These are phyloP conservation scores for Huntiella bhutanensis DNA, from an alignment of 2,329 filamentous ascomycete genomes.

Conservation along the genomic window DNA sequence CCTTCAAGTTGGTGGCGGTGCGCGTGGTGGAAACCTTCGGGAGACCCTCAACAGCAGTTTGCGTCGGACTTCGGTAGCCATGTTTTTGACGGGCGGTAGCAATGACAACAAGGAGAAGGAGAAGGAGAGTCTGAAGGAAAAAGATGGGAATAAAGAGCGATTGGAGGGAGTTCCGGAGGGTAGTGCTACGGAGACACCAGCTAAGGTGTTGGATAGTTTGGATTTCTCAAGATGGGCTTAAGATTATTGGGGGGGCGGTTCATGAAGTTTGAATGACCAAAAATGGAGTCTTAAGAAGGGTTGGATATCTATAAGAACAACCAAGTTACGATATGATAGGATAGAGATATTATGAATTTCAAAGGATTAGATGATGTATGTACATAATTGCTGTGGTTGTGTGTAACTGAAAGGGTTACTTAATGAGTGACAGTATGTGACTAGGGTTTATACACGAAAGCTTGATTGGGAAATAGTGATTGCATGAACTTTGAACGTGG, in stretches of 20 bases:
- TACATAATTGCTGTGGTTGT: neutral
- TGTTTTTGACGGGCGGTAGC: conserved; percentile 33
- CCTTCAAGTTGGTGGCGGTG: conserved; percentile 12
- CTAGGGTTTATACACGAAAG: too few species aligned
- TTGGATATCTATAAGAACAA: neutral
- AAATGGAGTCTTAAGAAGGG: neutral
- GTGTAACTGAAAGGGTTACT: neutral
- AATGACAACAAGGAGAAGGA: conserved; percentile 20
- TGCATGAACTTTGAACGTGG: too few species aligned
- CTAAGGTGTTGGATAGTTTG: conserved; percentile 25
- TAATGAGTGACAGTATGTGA: too few species aligned
- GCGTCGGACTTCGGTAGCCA: conserved; percentile 44
- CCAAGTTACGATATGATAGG: neutral
- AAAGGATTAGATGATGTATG: neutral
- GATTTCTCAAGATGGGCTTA: conserved; percentile 33
- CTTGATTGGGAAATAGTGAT: too few species aligned
- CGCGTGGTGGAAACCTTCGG: conserved; percentile 25
- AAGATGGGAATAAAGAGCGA: conserved; percentile 6
- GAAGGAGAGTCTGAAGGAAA: conserved; percentile 35
- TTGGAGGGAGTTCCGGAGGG: conserved; percentile 25
- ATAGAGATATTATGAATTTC: neutral
- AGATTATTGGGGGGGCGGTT: neutral
- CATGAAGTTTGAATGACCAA: neutral
- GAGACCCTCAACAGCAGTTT: conserved; percentile 42
- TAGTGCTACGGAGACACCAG: conserved; percentile 19